Base-by-base conservation (phyloP, 306 rosid species). In the Cicer yamashitae region DNA sequence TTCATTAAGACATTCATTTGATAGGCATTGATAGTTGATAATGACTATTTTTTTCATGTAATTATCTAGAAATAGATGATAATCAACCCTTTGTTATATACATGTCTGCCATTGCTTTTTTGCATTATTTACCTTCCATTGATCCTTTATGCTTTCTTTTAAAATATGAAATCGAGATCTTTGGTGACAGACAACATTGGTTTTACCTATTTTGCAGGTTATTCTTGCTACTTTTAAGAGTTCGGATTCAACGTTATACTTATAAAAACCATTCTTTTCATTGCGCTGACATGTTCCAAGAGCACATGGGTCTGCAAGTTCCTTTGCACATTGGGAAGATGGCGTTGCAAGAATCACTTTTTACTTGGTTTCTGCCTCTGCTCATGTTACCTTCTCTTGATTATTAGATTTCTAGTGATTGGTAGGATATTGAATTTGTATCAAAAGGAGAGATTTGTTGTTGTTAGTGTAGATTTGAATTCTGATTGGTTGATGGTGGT, bases 271-370 rank as follows among this genome's bases (percentile, higher is more conserved):
- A 73, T 82, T 46, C 10, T 54, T 71, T 43, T 53, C 64, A 73
- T 58, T 63, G 25, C 47, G 46, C 58, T 22, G 70, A 67, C 72
- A 50, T 70, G 73, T 81, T 70, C 12, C 63, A 58, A 6, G 61
- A 80, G 6, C 10, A 6, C 50, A 41, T 9, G 69, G 46, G 15
- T 44, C 30, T 20, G 47, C 52, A 34, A 67, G 48, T 81, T 76
- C 11, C 40, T 63, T 71, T 41, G 41, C 44, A 81, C 70, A 6
- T 47, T 38, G 79, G 79, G 88, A 70, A 70, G 87, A 80, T 74
- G 80, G 81, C 77, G 71, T 79, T 62, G 82, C 75, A 50, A 84
- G 68, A 70, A 54, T 71, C 53, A 76, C 74, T 47, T 79, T 79
- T 76, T 54, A 82, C 38, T 60, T 71, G 6, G 67, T 47, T 79